Base-by-base conservation (phyloP, 768 basidiomycete genomes). In the Paxillus involutus region DNA sequence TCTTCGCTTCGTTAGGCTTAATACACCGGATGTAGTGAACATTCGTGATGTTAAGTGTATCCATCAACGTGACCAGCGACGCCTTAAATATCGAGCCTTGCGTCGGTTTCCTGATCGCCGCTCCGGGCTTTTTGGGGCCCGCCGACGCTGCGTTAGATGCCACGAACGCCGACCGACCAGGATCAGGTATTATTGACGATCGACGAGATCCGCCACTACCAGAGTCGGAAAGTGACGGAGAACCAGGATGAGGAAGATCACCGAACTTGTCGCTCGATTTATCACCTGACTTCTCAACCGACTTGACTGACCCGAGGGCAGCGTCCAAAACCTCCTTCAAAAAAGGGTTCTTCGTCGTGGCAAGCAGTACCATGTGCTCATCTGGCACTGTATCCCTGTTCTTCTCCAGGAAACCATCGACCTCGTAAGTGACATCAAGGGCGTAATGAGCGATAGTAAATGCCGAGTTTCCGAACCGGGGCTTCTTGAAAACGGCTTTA, bases 21-120 rank as follows among this genome's bases (percentile, higher is more conserved):
- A 99, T 98, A 71, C 97, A 99, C 44, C 97, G 86, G 66, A 99
- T 99, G 67, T 99, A 99, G 67, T 99, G 97, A 0, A 98, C 97
- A 64, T 99, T 98, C 12, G 97, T 99, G 55, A 91, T 88, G 63
- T 91, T 89, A 59, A 99, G 87, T 0, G 97, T 99, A 36, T 97
- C 94, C 96, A 99, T 99, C 42, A 99, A 77, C 45, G 84, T 88
- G 68, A 91, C 88, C 49, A 99, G 75, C 0, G 95, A 98, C 2
- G 89, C 85, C 69, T 99, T 99, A 82, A 99, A 99, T 69, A 99
- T 99, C 6, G 92, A 95, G 24, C 96, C 97, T 59, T 98, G 89
- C 0, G 97, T 99, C 1, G 95, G 97, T 69, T 99, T 99, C 72
- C 79, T 86, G n/a, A 81, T 80, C 1, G 83, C 75, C 7, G 83